Evolutionary conservation across 805 yeast species (phyloP), one percentile per base, ranked within the genome.

Genomic region (Teunomyces funiuensis): DNA sequence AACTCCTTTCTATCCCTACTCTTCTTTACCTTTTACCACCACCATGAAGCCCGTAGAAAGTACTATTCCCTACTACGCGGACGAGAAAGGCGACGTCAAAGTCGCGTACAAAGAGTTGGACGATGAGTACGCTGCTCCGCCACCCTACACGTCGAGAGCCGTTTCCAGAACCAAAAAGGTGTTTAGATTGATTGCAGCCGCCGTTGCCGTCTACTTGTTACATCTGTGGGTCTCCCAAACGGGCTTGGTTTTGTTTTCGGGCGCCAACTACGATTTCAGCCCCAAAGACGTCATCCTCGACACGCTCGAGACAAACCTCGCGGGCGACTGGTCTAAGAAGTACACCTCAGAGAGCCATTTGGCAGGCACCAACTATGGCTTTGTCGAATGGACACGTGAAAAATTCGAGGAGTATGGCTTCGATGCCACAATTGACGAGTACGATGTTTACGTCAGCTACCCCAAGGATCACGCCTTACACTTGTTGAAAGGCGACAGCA

Each of bases 401-500:
- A 69, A 77, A 54, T 71, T 82, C 33, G 66, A 65, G 46, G 71
- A 72, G 47, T 71, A 70, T 49, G 85, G 84, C 1, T 71, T 79
- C 41, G 58, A 68, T 16, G 40, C 55, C 8, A 42, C 52, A 7
- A 53, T 75, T 4, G 85, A 81, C 46, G 69, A 73, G 14, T 83
- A 80, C 57, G 80, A 82, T 44, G 67, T 79, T 1, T 79, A 76
- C 66, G 65, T 79, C 22, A 77, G 75, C 44, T 67, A 67, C 33
- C 85, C 83, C 2, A 58, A 69, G 4, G 74, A 71, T 19, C 76
- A 72, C 23, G 69, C 54, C 16, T 58, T 79, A 45, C 58, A 55
- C 46, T 63, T 70, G 34, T 44, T 65, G 26, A 65, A 60, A 37
- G 33, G 53, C 11, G 26, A 40, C 19, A 51, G 54, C 1, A 57